phyloP scores from a whole-genome alignment of 352 stramenopile genomes.

The Thalassiosira hispida region DNA sequence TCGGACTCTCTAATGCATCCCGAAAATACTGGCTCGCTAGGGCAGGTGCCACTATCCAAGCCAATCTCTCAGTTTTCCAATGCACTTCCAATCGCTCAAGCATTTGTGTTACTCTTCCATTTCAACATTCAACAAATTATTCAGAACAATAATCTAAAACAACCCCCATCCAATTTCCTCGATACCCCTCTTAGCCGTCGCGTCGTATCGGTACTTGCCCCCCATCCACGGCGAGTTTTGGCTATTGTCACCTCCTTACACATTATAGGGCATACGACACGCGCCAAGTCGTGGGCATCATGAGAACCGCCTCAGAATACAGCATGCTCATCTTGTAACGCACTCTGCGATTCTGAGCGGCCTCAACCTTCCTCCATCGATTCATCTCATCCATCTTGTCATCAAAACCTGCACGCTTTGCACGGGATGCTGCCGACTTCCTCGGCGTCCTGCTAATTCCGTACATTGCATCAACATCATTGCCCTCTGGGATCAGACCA shows the following conservation, averaged over 20 bases:
- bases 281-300: conserved; percentile 26
- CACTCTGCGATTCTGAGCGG: neutral
- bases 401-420: conserved; percentile 12
- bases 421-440: conserved; percentile 5
- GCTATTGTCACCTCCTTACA: conserved; percentile 1
- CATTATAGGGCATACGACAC: conserved; percentile 22
- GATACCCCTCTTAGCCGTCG: conserved; percentile 3
- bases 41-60: too few species aligned
- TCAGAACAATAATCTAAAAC: conserved; percentile 7
- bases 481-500: neutral
- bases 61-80: too few species aligned
- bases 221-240: conserved; percentile 1
- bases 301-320: conserved; percentile 19
- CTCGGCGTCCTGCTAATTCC: conserved; percentile 9
- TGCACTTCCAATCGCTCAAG: too few species aligned
- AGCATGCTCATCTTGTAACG: conserved; percentile 12
- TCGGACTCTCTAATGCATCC: too few species aligned
- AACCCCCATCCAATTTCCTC: neutral
- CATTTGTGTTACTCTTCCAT: neutral
- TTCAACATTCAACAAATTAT: neutral
- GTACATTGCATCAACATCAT: conserved; percentile 8
- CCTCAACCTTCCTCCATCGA: conserved; percentile 29
- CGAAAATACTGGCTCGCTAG: too few species aligned
- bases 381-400: conserved; percentile 20
- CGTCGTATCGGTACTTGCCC: neutral